Percentiles rank a stretch among this genome's conserved stretches.
Conservation (phyloP, 2,329 filamentous ascomycete genomes). For the Calonectria pteridis region DNA sequence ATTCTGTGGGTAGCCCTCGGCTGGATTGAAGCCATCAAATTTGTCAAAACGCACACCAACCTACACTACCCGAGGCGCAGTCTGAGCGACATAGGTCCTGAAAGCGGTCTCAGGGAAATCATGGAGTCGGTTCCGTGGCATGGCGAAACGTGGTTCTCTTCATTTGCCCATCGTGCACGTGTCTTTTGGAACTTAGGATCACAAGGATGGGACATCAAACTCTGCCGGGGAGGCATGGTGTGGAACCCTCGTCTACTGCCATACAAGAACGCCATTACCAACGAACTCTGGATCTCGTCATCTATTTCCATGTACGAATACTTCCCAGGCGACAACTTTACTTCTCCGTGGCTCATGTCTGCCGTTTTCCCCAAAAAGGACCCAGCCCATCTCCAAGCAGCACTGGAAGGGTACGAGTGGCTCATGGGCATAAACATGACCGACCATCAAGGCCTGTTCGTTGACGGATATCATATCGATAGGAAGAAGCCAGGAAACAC, state of each 20-base stretch:
- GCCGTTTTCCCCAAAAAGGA: slow-evolving; percentile 58
- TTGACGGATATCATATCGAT: slow-evolving; percentile 89
- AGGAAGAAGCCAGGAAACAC: slow-evolving; percentile 73
- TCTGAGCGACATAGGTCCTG: slow-evolving; percentile 18
- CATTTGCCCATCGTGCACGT: slow-evolving; percentile 85
- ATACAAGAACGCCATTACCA: slow-evolving; percentile 98
- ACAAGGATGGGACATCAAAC: slow-evolving; percentile 82
- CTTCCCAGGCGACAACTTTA: slow-evolving; percentile 84
- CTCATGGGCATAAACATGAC: slow-evolving; percentile 84
- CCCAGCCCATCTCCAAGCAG: slow-evolving; percentile 77
- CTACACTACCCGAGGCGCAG: slow-evolving; percentile 65
- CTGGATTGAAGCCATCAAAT: slow-evolving; percentile 87
- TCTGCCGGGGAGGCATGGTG: slow-evolving; percentile 90
- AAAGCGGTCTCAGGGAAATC: slow-evolving; percentile 46
- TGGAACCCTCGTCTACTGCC: slow-evolving; percentile 86
- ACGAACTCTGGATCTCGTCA: slow-evolving; percentile 88
- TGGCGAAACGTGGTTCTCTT: slow-evolving; percentile 78
- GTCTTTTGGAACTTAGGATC: slow-evolving; percentile 88
- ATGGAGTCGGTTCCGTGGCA: slow-evolving; percentile 73
- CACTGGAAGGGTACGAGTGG: slow-evolving; percentile 85
- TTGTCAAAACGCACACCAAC: slow-evolving; percentile 77
- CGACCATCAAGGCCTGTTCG: slow-evolving; percentile 79
- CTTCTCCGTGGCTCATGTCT: slow-evolving; percentile 70
- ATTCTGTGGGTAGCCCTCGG: slow-evolving; percentile 95
- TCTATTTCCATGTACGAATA: slow-evolving; percentile 91